Base-by-base conservation (phyloP, 371 early-diverging fungal genomes). In the Mortierella sp. region DNA sequence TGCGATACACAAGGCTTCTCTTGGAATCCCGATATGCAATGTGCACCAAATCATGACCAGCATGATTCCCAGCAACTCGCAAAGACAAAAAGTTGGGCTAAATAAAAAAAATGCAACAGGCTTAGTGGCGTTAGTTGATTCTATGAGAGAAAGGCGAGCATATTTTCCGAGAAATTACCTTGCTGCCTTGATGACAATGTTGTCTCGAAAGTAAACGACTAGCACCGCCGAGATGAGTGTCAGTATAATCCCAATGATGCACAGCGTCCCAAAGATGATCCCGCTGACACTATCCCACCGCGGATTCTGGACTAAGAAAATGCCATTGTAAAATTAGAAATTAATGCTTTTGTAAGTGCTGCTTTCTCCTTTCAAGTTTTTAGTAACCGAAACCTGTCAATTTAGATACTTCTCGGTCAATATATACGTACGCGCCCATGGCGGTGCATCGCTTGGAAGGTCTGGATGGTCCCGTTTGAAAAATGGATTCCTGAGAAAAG, bases 21-120 rank as follows among this genome's bases (percentile, higher is more conserved):
- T 31, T 9, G 83, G 83, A 42, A 79, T 70, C 9, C 79, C 79
- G 48, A 83, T 52, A 60, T 77, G 73, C 21, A 73, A 5, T 8
- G 42, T 38, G 38, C 83, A 83, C 79, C 82, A 82, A 2, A 78
- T 21, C 14, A 74, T 44, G 5, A 83, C 19, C 73, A 79, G 28
- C 11, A 79, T 42, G 44, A 83, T 76, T 8, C 83, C 83, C 14
- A 79, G 19, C 4, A 83, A 70, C n/a, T 83, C 83, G 58, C 48
- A 74, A 19, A 83, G 1, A 68, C 83, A 83, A 52, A 79, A 83
- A 11, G 74, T 79, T 0, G 83, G 79, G 38, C 77, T 80, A 73
- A 0, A 26, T 45, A 45, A 6, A 57, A 55, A 26, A 28, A 45
- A 14, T n/a, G 14, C 1, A 19, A 42, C 48, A n/a, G 11, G 26